Evolutionary conservation across 768 basidiomycete genomes (phyloP).

Genomic region (Suillus paluster): DNA sequence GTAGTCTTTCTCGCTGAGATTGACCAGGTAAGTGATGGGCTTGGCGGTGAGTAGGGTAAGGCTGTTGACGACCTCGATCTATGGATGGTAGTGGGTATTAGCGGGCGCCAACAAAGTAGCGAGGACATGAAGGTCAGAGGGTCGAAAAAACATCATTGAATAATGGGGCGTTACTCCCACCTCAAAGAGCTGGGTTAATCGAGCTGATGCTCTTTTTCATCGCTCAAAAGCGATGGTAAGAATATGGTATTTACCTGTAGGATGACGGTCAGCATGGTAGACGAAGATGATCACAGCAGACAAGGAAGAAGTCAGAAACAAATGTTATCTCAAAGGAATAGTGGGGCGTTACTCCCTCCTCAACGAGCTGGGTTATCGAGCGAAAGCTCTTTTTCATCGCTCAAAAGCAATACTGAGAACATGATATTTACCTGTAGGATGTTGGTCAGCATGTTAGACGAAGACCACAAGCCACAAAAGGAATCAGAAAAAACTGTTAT

Average conservation of each 20-base stretch:
- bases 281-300: conserved; percentile 2
- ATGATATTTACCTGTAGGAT: conserved; percentile 25
- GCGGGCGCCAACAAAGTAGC: background rate
- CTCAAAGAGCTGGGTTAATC: conserved; percentile 90
- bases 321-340: conserved; percentile 66
- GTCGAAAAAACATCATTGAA: conserved; percentile 15
- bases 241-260: conserved; percentile 24
- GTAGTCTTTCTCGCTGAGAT: conserved; percentile 93
- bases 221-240: conserved; percentile 18
- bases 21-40: conserved; percentile 97
- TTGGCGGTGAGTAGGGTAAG: conserved; percentile 94
- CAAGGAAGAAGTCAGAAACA: conserved; percentile 44
- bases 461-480: conserved; percentile 6
- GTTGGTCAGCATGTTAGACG: conserved; percentile 13
- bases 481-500: conserved; percentile 54
- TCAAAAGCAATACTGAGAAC: conserved; percentile 3
- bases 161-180: conserved; percentile 81
- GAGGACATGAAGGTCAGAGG: background rate
- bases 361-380: conserved; percentile 92
- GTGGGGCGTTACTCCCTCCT: conserved; percentile 83
- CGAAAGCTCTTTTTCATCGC: conserved; percentile 70
- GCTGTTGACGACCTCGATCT: conserved; percentile 91
- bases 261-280: conserved; percentile 13
- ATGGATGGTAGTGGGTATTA: conserved; percentile 19
- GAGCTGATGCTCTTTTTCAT: conserved; percentile 77